Evolutionary conservation across 805 yeast genomes (phyloP).

Genomic region (Starmerella cellae): DNA sequence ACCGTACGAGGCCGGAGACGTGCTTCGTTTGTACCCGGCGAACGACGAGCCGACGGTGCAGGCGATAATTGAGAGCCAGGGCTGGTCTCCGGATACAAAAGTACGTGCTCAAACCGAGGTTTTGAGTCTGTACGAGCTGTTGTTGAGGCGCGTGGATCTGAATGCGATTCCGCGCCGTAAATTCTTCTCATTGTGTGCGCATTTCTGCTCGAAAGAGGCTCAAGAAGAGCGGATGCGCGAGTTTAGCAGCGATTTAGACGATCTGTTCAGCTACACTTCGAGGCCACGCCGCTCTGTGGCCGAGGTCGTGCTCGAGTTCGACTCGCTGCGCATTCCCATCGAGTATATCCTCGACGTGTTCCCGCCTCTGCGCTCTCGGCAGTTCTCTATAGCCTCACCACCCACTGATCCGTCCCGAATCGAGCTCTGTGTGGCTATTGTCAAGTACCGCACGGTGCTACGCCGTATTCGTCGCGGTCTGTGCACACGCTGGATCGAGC

Average conservation of each 20-base stretch:
- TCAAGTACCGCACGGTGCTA: slow-evolving; percentile 72
- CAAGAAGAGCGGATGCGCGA: slow-evolving; percentile 68
- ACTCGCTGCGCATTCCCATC: slow-evolving; percentile 59
- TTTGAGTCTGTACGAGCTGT: slow-evolving; percentile 55
- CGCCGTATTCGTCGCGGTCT: slow-evolving; percentile 65
- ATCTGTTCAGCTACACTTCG: slow-evolving; percentile 78
- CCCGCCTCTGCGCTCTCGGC: slow-evolving; percentile 67
- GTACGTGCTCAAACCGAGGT: slow-evolving; percentile 27
- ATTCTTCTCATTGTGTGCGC: slow-evolving; percentile 62
- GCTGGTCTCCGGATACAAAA: slow-evolving; percentile 37
- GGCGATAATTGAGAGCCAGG: slow-evolving; percentile 50
- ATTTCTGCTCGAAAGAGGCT: slow-evolving; percentile 55
- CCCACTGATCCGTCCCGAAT: slow-evolving; percentile 3
- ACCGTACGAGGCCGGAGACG: slow-evolving; percentile 63
- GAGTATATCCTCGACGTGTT: slow-evolving; percentile 63
- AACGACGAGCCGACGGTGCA: slow-evolving; percentile 57
- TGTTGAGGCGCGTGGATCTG: slow-evolving; percentile 73
- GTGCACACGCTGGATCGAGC: slow-evolving; percentile 63
- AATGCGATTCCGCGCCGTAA: slow-evolving; percentile 71
- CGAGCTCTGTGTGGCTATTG: slow-evolving; percentile 59
- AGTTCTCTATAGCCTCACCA: slow-evolving; percentile 69
- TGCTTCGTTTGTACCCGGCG: slow-evolving; percentile 59
- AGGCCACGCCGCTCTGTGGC: slow-evolving; percentile 79
- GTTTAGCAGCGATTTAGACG: slow-evolving; percentile 64
- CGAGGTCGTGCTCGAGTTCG: slow-evolving; percentile 75